phyloP scores from a whole-genome alignment of 306 rosid genomes.

The Ziziphus jujuba region DNA sequence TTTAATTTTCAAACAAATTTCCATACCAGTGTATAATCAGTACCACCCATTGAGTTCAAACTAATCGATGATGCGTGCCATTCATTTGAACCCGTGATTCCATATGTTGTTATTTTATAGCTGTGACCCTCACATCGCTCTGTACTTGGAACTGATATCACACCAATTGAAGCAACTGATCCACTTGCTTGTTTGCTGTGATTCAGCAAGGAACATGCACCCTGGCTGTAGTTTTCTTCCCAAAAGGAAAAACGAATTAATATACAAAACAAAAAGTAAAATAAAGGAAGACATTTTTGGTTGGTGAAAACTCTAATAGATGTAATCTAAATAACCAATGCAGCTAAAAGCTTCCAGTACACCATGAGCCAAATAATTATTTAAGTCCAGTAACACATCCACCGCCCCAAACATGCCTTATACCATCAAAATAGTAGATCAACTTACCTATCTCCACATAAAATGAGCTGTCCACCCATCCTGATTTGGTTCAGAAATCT shows the following conservation, averaged over 20 bases:
- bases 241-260: background rate
- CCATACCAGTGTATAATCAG: conserved; percentile 29
- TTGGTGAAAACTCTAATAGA: no score
- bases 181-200: conserved; percentile 5
- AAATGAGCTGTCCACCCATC: conserved; percentile 27
- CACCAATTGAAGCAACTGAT: conserved; percentile 14
- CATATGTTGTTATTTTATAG: conserved; percentile 24
- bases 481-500: conserved; percentile 28
- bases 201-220: conserved; percentile 34
- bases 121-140: conserved; percentile 11
- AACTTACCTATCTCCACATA: conserved; percentile 35
- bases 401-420: background rate
- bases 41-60: conserved; percentile 29
- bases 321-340: background rate
- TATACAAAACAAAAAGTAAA: background rate
- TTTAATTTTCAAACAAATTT: background rate
- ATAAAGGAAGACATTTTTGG: background rate
- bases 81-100: conserved; percentile 30
- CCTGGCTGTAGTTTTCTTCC: conserved; percentile 21
- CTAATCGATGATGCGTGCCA: conserved; percentile 37
- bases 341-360: background rate
- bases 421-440: background rate
- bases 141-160: conserved; percentile 1
- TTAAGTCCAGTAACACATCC: background rate
- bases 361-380: background rate